phyloP scores from a whole-genome alignment of 1,284 basidiomycete species.

The Sporisorium reilianum region DNA sequence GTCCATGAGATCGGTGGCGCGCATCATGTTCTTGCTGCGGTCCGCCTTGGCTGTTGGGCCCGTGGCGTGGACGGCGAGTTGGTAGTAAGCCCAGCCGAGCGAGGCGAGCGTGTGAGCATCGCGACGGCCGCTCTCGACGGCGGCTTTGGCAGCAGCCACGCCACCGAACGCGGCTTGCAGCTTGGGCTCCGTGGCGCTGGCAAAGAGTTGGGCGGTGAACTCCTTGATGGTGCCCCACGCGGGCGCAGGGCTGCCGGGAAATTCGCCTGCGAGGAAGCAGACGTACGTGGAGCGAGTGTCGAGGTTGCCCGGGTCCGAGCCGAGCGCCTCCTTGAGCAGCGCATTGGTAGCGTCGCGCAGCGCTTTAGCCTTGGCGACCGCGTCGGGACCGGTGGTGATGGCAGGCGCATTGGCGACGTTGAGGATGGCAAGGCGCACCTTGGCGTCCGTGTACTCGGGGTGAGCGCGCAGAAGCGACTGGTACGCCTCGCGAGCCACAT shows the following conservation, averaged over 20 bases:
- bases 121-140: slow-evolving; percentile 56
- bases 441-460: slow-evolving; percentile 68
- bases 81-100: slow-evolving; percentile 68
- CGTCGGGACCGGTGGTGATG: slow-evolving; percentile 18
- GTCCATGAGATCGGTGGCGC: slow-evolving; percentile 66
- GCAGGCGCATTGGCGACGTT: slow-evolving; percentile 44
- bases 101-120: slow-evolving; percentile 62
- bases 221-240: slow-evolving; percentile 66
- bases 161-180: slow-evolving; percentile 57
- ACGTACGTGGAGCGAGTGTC: slow-evolving; percentile 65
- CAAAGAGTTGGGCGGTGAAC: slow-evolving; percentile 63
- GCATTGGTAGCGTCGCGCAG: slow-evolving; percentile 55
- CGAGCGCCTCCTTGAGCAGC: slow-evolving; percentile 63
- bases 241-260: slow-evolving; percentile 58
- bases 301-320: slow-evolving; percentile 62
- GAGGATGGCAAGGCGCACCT: slow-evolving; percentile 65
- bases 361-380: slow-evolving; percentile 29
- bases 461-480: slow-evolving; percentile 59
- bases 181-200: slow-evolving; percentile 39
- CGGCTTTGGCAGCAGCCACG: slow-evolving; percentile 48
- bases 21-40: slow-evolving; percentile 61
- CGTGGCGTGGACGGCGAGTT: slow-evolving; percentile 58
- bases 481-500: slow-evolving; percentile 63
- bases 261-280: slow-evolving; percentile 66
- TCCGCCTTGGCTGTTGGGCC: slow-evolving; percentile 58